Conservation (phyloP, 176 grass and related monocot genomes). For the Melocanna baccifera region DNA sequence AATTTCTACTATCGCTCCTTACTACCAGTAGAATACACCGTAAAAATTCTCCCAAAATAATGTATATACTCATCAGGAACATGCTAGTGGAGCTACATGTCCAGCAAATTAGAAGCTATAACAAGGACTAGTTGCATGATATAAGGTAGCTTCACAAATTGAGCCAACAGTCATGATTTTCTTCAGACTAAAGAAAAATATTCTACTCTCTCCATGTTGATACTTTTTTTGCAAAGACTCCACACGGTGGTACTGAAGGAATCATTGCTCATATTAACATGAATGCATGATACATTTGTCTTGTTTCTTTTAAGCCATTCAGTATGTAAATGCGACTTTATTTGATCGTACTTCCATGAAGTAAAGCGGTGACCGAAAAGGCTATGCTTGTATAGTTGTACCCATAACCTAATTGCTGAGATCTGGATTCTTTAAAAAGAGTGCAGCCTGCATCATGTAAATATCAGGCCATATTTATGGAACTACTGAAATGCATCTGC, state of each 20-base stretch:
- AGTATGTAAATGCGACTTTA: background rate
- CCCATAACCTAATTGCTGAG: background rate
- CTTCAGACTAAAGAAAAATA: background rate
- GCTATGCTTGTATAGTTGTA: background rate
- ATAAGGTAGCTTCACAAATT: background rate
- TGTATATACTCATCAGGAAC: background rate
- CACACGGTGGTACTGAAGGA: background rate
- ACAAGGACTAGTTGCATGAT: background rate
- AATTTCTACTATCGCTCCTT: too few relatives aligned
- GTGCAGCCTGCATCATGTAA: background rate
- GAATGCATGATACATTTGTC: background rate
- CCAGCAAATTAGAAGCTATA: background rate
- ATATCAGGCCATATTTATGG: background rate
- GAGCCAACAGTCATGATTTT: background rate
- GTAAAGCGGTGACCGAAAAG: background rate
- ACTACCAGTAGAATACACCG: too few relatives aligned
- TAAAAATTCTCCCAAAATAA: background rate
- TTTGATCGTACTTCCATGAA: background rate
- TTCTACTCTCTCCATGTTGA: background rate
- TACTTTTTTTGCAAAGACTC: too few relatives aligned
- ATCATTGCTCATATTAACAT: background rate
- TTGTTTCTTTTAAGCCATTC: background rate
- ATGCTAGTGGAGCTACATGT: background rate
- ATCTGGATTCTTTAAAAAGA: background rate
- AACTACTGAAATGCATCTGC: background rate